phyloP scores from a whole-genome alignment of 257 asterid genomes.

The Paulownia fortunei region DNA sequence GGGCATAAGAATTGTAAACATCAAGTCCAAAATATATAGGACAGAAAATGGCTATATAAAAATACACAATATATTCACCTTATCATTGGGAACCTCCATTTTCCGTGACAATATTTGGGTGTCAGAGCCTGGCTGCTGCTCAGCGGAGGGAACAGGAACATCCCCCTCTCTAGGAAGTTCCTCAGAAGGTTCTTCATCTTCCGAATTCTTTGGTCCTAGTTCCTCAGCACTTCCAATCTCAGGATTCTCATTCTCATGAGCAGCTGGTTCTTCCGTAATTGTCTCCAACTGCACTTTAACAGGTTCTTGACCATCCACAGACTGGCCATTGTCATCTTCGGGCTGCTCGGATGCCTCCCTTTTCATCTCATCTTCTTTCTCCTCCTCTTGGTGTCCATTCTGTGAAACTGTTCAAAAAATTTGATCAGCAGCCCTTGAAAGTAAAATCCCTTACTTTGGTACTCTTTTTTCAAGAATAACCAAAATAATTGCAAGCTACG shows the following conservation, averaged over 20 bases:
- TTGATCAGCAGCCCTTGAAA: not conserved
- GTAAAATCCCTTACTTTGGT: not conserved
- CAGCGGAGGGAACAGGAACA: slow-evolving; percentile 37
- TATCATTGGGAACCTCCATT: slow-evolving; percentile 78
- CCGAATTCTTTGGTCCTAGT: slow-evolving; percentile 36
- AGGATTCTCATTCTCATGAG: slow-evolving; percentile 34
- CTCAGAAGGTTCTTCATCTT: slow-evolving; percentile 37
- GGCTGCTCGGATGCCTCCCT: slow-evolving; percentile 31
- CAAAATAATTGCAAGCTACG: not conserved
- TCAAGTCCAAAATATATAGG: not conserved
- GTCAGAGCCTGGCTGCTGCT: slow-evolving; percentile 32
- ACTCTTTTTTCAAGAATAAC: not conserved
- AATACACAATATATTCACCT: slow-evolving; percentile 42
- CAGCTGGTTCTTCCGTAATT: slow-evolving; percentile 33
- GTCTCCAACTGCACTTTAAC: slow-evolving; percentile 26
- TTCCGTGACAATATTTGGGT: slow-evolving; percentile 51
- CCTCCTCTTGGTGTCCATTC: slow-evolving; percentile 33
- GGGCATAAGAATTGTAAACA: not conserved
- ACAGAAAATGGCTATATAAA: not conserved
- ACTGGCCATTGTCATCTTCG: slow-evolving; percentile 22
- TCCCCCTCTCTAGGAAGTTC: slow-evolving; percentile 40
- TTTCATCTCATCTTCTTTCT: slow-evolving; percentile 16
- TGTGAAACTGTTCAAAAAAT: slow-evolving; percentile 20
- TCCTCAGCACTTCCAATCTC: slow-evolving; percentile 22
- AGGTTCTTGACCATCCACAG: slow-evolving; percentile 39